A percentile compares a stretch with the other conserved stretches of the same genome.
Conservation (phyloP, 192 early-diverging fungal species). For the Diversispora eburnea region DNA sequence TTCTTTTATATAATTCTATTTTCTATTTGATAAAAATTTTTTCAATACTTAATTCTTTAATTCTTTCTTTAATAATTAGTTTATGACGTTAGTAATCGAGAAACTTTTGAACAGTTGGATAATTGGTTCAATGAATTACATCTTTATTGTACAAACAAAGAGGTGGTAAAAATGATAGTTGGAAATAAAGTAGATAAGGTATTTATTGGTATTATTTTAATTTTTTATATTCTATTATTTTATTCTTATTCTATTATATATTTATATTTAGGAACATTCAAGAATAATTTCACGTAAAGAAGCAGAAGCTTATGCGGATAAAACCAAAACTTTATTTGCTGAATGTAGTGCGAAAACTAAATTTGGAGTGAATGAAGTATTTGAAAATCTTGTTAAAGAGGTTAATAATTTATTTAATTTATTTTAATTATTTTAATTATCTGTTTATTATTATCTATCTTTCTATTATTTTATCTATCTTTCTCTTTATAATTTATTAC, state of each 20-base stretch:
- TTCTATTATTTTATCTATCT: no score
- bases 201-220: not conserved
- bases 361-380: conserved; percentile 87
- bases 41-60: not conserved
- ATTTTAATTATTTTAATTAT: not conserved
- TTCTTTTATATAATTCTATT: not conserved
- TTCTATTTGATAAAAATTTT: not conserved
- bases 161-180: conserved; percentile 96
- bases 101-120: conserved; percentile 88
- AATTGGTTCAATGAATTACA: conserved; percentile 96
- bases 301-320: conserved; percentile 85
- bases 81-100: conserved; percentile 93
- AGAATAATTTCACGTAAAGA: conserved; percentile 81
- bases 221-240: not conserved
- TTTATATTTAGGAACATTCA: conserved; percentile 41
- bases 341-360: conserved; percentile 96
- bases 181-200: conserved; percentile 94
- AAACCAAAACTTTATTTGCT: conserved; percentile 89
- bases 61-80: conserved; percentile 47
- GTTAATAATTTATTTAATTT: conserved; percentile 34
- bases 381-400: conserved; percentile 91
- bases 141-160: conserved; percentile 80
- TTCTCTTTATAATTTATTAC: not conserved
- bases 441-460: no score
- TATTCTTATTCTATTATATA: not conserved